Percentiles rank a stretch among this genome's conserved stretches.
phyloP scores from a whole-genome alignment of 257 asterid genomes.

The Osmanthus fragrans region DNA sequence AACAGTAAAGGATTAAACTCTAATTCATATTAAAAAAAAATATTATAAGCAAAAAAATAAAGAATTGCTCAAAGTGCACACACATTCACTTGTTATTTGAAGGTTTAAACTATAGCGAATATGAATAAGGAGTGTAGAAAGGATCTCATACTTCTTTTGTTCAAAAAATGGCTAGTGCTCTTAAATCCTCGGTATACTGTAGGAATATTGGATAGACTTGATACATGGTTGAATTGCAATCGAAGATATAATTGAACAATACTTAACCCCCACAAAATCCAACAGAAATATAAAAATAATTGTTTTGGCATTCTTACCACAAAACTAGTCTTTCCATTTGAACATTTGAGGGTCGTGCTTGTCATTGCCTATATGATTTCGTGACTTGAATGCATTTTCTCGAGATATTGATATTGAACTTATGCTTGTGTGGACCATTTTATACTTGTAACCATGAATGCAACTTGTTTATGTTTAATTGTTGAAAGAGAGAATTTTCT shows the following conservation, averaged over 20 bases:
- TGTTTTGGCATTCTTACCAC: neutral
- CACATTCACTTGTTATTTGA: no score
- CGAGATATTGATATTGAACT: neutral
- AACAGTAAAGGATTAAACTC: neutral
- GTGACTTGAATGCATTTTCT: neutral
- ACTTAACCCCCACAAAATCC: neutral
- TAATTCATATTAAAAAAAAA: no score
- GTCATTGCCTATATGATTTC: neutral
- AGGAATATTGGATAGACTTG: neutral
- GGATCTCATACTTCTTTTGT: no score
- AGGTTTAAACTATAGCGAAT: no score
- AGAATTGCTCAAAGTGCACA: no score
- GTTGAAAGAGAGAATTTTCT: neutral
- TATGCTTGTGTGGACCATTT: neutral
- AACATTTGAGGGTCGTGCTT: neutral
- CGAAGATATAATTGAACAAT: neutral
- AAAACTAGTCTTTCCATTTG: neutral
- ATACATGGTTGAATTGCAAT: neutral
- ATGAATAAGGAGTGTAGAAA: no score
- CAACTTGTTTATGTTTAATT: neutral
- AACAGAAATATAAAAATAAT: neutral
- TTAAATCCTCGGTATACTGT: neutral
- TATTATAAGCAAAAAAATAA: no score
- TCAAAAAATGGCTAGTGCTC: no score
- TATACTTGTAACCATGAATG: neutral